phyloP scores from a whole-genome alignment of 306 rosid genomes.

The Begonia masoniana region DNA sequence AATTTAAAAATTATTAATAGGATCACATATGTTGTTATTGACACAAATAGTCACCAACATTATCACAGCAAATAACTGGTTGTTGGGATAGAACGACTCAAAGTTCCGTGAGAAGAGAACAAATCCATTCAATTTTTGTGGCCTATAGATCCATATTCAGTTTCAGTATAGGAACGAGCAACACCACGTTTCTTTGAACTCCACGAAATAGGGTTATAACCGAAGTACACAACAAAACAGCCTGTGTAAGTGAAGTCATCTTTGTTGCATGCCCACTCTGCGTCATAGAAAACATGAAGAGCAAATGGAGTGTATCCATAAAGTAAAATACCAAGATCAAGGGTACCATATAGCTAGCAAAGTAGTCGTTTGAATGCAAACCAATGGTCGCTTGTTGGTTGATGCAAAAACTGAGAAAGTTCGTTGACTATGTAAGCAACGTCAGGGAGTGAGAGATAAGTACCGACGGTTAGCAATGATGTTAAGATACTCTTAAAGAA shows the following conservation, averaged over 20 bases:
- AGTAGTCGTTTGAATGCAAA: not conserved
- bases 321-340: not conserved
- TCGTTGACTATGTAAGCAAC: constrained; percentile 1
- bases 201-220: not conserved
- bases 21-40: no score
- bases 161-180: not conserved
- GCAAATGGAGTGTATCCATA: no score
- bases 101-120: no score
- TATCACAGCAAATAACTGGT: no score
- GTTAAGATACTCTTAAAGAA: not conserved
- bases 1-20: no score
- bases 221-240: constrained; percentile 1
- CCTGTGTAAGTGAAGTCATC: constrained; percentile 2
- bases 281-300: not conserved
- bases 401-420: no score
- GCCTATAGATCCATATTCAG: not conserved
- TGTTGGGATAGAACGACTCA: no score
- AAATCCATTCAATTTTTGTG: not conserved
- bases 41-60: no score
- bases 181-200: constrained; percentile 3
- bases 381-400: no score
- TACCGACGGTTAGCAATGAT: not conserved
- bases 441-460: not conserved
- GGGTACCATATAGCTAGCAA: constrained; percentile 1
- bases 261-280: not conserved